These are phyloP conservation scores for Gynandropsis gynandra DNA, from an alignment of 345 rosid genomes.

Conservation along the genomic window DNA sequence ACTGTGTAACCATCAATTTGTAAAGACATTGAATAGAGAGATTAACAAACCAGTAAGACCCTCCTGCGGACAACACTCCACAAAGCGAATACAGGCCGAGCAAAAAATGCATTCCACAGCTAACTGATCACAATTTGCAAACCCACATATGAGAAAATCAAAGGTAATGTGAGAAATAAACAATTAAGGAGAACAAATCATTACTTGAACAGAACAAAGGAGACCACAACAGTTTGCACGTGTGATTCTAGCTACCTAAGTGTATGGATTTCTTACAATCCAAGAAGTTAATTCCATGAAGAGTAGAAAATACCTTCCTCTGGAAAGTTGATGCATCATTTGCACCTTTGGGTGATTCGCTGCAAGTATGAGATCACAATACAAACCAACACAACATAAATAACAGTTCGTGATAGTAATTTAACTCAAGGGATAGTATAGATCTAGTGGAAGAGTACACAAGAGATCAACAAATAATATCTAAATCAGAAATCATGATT, in stretches of 20 bases:
- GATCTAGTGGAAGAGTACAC: conserved; percentile 18
- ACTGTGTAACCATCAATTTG: conserved; percentile 15
- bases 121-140: conserved; percentile 46
- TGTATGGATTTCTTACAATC: conserved; percentile 5
- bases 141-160: conserved; percentile 19
- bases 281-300: neutral
- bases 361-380: conserved; percentile 31
- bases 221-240: conserved; percentile 3
- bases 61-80: conserved; percentile 96
- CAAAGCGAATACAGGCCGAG: conserved; percentile 98
- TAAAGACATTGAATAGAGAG: conserved; percentile 17
- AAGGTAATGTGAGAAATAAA: conserved; percentile 1
- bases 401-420: conserved; percentile 15
- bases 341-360: conserved; percentile 97
- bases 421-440: conserved; percentile 5
- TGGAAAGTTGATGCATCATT: conserved; percentile 98
- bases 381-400: conserved; percentile 14
- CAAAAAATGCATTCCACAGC: conserved; percentile 99
- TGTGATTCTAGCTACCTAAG: neutral
- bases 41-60: conserved; percentile 82
- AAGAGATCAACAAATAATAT: conserved; percentile 14
- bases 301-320: conserved; percentile 63
- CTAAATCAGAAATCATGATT: conserved; percentile 16
- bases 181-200: neutral
- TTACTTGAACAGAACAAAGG: conserved; percentile 2